A percentile compares a stretch with the other conserved stretches of the same genome.
Evolutionary conservation across 2,329 filamentous ascomycete genomes (phyloP).

Genomic region (Penicillium sp.): DNA sequence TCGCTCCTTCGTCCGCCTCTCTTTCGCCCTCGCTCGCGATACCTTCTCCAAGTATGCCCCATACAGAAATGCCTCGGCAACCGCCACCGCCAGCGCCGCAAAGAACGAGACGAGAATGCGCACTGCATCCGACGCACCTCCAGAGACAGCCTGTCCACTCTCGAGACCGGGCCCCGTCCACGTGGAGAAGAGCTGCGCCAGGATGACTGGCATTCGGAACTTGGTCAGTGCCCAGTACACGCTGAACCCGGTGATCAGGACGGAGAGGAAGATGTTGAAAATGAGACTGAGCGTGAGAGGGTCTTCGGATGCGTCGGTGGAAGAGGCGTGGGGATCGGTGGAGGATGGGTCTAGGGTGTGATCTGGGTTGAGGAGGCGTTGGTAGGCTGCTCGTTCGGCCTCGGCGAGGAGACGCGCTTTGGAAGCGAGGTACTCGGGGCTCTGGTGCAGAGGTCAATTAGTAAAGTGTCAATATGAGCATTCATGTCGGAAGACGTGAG

Average conservation of each 20-base stretch:
- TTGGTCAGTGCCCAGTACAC: constrained; percentile 40
- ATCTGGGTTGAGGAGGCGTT: constrained; percentile 61
- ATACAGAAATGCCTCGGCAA: constrained; percentile 45
- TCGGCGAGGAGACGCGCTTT: constrained; percentile 80
- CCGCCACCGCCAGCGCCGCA: constrained; percentile 38
- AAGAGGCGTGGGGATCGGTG: constrained; percentile 34
- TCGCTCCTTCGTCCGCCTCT: constrained; percentile 10
- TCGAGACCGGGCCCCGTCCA: constrained; percentile 8
- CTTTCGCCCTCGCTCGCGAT: constrained; percentile 15
- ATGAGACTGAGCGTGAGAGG: constrained; percentile 55
- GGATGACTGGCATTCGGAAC: constrained; percentile 31
- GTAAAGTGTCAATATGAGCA: too few relatives aligned
- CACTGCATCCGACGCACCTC: constrained; percentile 21
- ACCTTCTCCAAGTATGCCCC: constrained; percentile 43
- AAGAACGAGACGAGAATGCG: constrained; percentile 38
- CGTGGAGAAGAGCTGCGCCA: constrained; percentile 18
- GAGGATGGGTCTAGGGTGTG: constrained; percentile 47
- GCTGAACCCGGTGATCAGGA: constrained; percentile 58
- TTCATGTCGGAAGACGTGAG: too few relatives aligned
- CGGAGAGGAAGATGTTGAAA: constrained; percentile 82
- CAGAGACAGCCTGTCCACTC: neutral
- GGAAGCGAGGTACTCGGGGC: constrained; percentile 73
- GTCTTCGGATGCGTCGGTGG: constrained; percentile 20
- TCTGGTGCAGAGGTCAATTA: constrained; percentile 31
- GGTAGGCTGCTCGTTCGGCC: constrained; percentile 75